Evolutionary conservation across 495 filamentous ascomycete genomes (phyloP), one percentile per base, ranked within the genome.

Genomic region (Aspergillus incahuasiensis): DNA sequence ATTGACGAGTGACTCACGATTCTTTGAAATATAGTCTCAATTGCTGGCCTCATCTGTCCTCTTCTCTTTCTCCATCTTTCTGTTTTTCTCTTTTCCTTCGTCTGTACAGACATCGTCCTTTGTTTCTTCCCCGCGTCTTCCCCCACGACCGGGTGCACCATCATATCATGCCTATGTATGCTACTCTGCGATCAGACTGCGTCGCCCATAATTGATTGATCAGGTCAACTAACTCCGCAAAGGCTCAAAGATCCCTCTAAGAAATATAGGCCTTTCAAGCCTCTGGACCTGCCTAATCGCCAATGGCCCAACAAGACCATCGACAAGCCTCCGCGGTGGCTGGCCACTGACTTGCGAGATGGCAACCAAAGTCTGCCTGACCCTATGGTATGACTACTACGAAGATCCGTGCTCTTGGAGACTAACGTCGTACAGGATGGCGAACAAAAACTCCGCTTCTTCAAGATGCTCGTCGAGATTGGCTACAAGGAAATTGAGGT

Each of bases 401-500:
- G 12, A 7, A 15, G 3, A 15, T 34, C 6, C n/a, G 5, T 15
- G 12, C 32, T 2, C 13, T 35, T 35, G 6, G 9, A 2, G 32
- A 34, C 34, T 50, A 25, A 50, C 20, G 7, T 15, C 8, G 6
- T 40, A 11, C 63, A 95, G 90, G 91, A 91, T 59, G 88, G 88
- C 57, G 87, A 95, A 38, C 90, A 97, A 76, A 98, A 98, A 80
- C 94, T 84, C 81, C 74, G 78, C 56, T 97, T 94, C 76, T 98
- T 98, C 78, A 82, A 88, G 71, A 96, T 96, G 91, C 82, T 98
- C 30, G 84, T 88, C 59, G 84, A 89, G 59, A 85, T 97, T 46
- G 94, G 94, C 57, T 97, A 97, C 79, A 97, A 97, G 72, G 94
- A 98, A 72, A 96, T 98, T 61, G 94, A 98, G 70, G 86, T 97